Conservation (phyloP, 257 asterid genomes). For the Solanum corneliomulleri region DNA sequence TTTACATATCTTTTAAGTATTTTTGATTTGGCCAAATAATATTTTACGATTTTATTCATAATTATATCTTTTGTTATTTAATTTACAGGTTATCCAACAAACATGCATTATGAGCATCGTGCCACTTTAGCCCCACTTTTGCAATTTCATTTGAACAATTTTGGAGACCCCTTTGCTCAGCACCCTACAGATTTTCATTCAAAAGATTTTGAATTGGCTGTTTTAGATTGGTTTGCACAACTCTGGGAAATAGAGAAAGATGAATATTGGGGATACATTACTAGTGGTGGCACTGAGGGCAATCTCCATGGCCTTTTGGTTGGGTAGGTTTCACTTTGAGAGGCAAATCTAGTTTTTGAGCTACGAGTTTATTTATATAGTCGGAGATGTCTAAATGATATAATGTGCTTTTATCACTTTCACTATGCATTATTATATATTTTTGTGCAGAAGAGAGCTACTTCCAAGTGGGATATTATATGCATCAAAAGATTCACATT, state of each 20-base stretch:
- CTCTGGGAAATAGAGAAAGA: neutral
- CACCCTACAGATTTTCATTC: neutral
- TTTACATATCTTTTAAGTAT: no score
- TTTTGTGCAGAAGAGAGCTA: neutral
- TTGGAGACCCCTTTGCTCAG: neutral
- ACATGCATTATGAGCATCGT: neutral
- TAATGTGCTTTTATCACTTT: neutral
- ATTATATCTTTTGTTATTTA: neutral
- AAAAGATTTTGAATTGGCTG: conserved; percentile 5
- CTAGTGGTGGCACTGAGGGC: neutral
- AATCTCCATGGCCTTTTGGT: neutral
- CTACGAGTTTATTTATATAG: neutral
- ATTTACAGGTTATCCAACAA: neutral
- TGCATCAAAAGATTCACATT: neutral
- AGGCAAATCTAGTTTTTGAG: neutral
- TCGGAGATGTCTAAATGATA: no score
- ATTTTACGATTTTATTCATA: neutral
- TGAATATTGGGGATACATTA: conserved; percentile 9
- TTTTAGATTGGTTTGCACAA: conserved; percentile 6
- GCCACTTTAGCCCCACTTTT: neutral
- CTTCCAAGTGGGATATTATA: neutral
- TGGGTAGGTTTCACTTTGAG: neutral
- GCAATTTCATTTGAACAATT: neutral
- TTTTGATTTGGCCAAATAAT: no score
- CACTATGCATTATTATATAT: neutral